Base-by-base conservation (phyloP, 345 rosid genomes). In the Salix exigua region DNA sequence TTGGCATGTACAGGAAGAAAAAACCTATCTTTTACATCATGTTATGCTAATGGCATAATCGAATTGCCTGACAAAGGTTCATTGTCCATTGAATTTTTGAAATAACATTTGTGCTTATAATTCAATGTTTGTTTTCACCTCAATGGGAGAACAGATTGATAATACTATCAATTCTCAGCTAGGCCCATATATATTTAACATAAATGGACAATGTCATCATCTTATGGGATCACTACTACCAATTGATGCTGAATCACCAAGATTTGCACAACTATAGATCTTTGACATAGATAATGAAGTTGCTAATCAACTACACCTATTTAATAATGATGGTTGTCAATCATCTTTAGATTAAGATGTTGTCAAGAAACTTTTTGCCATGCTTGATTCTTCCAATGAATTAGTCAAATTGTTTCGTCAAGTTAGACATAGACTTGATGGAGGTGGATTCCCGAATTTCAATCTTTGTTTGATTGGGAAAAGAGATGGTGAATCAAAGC, bases 201-300 rank as follows among this genome's bases (percentile, higher is more conserved):
- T 63, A 2, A 23, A 25, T 26, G 67, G 67, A n/a, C 35, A 63
- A 0, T 4, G 3, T 5, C 28, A 28, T 16, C 78, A 79, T 46
- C 2, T 2, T 4, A 66, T 74, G 2, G 75, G 78, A 1, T 67
- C 78, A 18, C 2, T 79, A 4, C 14, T 62, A 0, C 81, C 65
- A 0, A 1, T 8, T 1, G 33, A 33, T 0, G 50, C 62, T 5
- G 0, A 5, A 0, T 0, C 0, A 0, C 60, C 50, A 0, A 23
- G 6, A 1, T 80, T 70, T 74, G 42, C 67, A 2, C 48, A 80
- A 21, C 31, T 74, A 0, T 80, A 75, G 26, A 21, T 80, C 0
- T 70, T 63, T 13, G 79, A 80, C 21, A 69, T 28, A 1, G 2
- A 44, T 1, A 12, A 80, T 48, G 75, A 75, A 18, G 4, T 70